A percentile compares a stretch with the other conserved stretches of the same genome.
Conservation (phyloP, 768 basidiomycete genomes). For the Clitopilus hobsonii region DNA sequence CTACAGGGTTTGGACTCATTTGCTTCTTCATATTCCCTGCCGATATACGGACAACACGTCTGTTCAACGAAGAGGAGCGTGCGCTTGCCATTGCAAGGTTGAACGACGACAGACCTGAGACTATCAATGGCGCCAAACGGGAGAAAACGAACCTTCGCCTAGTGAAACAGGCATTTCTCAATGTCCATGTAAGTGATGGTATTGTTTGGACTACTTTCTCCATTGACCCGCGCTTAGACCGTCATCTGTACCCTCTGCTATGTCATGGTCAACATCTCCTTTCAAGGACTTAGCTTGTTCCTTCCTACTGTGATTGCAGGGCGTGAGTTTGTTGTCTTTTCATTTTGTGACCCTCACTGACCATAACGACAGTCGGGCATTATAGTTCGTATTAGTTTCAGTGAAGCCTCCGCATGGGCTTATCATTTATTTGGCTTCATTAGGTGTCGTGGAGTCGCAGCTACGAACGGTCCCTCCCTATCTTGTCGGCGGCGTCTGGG, state of each 20-base stretch:
- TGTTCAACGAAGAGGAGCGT: constrained; percentile 28
- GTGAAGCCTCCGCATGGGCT: background rate
- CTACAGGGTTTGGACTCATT: constrained; percentile 28
- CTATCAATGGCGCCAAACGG: constrained; percentile 16
- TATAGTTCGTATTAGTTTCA: constrained; percentile 16
- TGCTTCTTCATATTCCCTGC: constrained; percentile 30
- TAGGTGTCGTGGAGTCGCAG: constrained; percentile 40
- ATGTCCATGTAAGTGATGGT: constrained; percentile 19
- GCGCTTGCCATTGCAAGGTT: constrained; percentile 29
- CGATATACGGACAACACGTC: constrained; percentile 27
- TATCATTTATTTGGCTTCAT: constrained; percentile 1
- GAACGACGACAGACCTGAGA: constrained; percentile 24
- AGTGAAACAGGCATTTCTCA: background rate
- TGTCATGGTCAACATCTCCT: constrained; percentile 23
- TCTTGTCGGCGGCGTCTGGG: constrained; percentile 35
- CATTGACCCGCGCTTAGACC: constrained; percentile 10
- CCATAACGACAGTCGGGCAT: constrained; percentile 12
- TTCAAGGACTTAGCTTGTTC: constrained; percentile 23
- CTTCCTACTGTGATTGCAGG: constrained; percentile 39
- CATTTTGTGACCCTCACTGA: background rate
- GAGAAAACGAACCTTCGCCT: constrained; percentile 21
- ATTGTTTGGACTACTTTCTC: background rate
- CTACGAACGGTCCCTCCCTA: constrained; percentile 47
- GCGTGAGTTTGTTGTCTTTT: constrained; percentile 23
- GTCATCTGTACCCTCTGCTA: constrained; percentile 16